Evolutionary conservation across 2,329 filamentous ascomycete species (phyloP).

Genomic region (Hypocrella siamensis): DNA sequence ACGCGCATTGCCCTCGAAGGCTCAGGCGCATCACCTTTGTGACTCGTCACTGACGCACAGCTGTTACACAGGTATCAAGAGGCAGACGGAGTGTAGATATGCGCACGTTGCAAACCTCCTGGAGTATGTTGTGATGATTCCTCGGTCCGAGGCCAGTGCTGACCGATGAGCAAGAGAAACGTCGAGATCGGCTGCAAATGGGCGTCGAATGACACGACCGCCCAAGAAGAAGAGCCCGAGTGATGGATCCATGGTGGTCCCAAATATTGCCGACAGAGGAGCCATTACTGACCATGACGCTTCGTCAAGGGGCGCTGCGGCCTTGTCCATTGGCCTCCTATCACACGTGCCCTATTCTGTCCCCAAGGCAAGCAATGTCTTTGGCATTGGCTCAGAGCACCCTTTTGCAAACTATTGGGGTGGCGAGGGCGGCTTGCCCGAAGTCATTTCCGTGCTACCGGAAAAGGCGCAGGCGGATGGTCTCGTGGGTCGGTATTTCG

Average conservation of each 20-base stretch:
- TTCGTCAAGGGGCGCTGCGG: constrained; percentile 32
- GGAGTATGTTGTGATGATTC: constrained; percentile 48
- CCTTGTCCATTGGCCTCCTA: constrained; percentile 44
- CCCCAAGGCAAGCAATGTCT: constrained; percentile 59
- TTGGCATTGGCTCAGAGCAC: constrained; percentile 65
- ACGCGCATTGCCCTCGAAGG: background rate
- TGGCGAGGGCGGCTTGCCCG: constrained; percentile 55
- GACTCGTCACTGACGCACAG: constrained; percentile 5
- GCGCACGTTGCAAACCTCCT: constrained; percentile 62
- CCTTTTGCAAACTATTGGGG: constrained; percentile 80
- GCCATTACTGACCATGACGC: constrained; percentile 27
- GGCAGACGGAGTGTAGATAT: constrained; percentile 62
- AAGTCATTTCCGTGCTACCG: constrained; percentile 61
- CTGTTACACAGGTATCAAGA: constrained; percentile 47
- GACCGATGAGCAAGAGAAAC: constrained; percentile 32
- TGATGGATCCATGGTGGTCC: constrained; percentile 24
- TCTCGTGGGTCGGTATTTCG: constrained; percentile 46
- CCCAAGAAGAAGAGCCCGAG: constrained; percentile 35
- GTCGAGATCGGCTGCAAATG: constrained; percentile 34
- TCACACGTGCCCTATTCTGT: constrained; percentile 60
- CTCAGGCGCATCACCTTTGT: too few relatives aligned
- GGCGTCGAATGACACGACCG: constrained; percentile 40
- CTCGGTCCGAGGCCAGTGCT: background rate
- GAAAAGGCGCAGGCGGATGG: constrained; percentile 64
- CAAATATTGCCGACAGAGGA: constrained; percentile 40